phyloP scores from a whole-genome alignment of 257 asterid genomes.

The Nicotiana tomentosiformis region DNA sequence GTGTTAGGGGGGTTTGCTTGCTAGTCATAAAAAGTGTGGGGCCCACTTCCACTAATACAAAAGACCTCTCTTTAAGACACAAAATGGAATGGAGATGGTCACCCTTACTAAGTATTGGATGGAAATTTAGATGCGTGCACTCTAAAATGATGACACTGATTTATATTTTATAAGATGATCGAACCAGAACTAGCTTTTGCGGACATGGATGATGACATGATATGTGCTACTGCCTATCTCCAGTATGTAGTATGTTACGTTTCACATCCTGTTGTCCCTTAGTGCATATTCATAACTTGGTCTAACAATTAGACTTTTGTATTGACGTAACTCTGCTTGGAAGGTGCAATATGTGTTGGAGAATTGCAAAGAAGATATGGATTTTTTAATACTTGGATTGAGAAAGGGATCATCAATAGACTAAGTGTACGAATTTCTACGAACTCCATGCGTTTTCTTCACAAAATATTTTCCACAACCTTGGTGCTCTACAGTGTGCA shows the following conservation, averaged over 20 bases:
- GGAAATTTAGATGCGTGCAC: too few relatives aligned
- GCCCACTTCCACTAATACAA: too few relatives aligned
- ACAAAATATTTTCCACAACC: too few relatives aligned
- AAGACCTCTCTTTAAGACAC: too few relatives aligned
- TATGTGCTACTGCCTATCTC: conserved; percentile 99
- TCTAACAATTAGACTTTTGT: conserved; percentile 9
- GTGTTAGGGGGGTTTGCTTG: too few relatives aligned
- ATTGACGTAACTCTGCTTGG: conserved; percentile 14
- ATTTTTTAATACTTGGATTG: conserved; percentile 93
- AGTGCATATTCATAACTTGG: conserved; percentile 8
- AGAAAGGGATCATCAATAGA: conserved; percentile 82
- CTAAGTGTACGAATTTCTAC: conserved; percentile 48
- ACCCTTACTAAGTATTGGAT: too few relatives aligned
- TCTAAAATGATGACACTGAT: conserved; percentile 18
- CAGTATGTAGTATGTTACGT: conserved; percentile 29
- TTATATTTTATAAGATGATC: conserved; percentile 66
- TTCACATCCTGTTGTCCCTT: conserved; percentile 31
- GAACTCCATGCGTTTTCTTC: not conserved
- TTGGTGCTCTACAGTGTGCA: too few relatives aligned
- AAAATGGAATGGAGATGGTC: too few relatives aligned
- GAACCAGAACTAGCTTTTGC: conserved; percentile 99
- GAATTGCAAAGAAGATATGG: conserved; percentile 98
- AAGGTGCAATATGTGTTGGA: conserved; percentile 83
- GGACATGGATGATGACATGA: conserved; percentile 97
- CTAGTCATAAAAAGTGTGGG: too few relatives aligned